These are phyloP conservation scores for Wickerhamiella slavikovae DNA, from an alignment of 805 yeast species.

Conservation along the genomic window DNA sequence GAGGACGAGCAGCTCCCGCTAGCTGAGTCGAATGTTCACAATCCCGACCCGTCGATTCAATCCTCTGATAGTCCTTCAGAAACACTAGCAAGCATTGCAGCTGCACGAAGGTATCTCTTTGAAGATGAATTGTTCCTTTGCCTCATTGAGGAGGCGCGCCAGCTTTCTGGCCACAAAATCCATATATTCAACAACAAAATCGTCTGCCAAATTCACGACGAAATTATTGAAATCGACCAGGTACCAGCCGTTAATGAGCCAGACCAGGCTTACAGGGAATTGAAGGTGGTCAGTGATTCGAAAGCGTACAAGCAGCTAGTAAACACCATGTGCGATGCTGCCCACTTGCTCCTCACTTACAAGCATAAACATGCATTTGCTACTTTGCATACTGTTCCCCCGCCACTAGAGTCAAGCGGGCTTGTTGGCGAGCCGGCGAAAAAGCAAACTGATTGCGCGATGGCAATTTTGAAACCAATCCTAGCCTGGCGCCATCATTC, in stretches of 20 bases:
- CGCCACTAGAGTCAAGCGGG: constrained; percentile 7
- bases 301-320: constrained; percentile 21
- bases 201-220: constrained; percentile 41
- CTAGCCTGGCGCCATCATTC: constrained; percentile 16
- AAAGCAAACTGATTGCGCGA: constrained; percentile 1
- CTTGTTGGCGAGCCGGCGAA: constrained; percentile 1
- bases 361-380: constrained; percentile 29
- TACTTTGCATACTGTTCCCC: constrained; percentile 16
- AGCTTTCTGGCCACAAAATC: constrained; percentile 48
- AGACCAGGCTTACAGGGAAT: constrained; percentile 18
- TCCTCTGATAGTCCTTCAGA: not conserved
- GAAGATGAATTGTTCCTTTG: constrained; percentile 79
- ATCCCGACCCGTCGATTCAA: not conserved
- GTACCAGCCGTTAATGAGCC: constrained; percentile 19
- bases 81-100: constrained; percentile 27
- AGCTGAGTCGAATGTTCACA: constrained; percentile 18
- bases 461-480: constrained; percentile 15
- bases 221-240: constrained; percentile 52
- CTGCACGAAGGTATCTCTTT: constrained; percentile 55
- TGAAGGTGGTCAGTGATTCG: constrained; percentile 9
- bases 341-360: constrained; percentile 42
- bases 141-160: constrained; percentile 53
- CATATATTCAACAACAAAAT: constrained; percentile 44
- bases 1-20: too few relatives aligned
- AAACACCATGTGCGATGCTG: constrained; percentile 28